Conservation (phyloP, 2,329 filamentous ascomycete genomes). For the Cordyceps javanica region DNA sequence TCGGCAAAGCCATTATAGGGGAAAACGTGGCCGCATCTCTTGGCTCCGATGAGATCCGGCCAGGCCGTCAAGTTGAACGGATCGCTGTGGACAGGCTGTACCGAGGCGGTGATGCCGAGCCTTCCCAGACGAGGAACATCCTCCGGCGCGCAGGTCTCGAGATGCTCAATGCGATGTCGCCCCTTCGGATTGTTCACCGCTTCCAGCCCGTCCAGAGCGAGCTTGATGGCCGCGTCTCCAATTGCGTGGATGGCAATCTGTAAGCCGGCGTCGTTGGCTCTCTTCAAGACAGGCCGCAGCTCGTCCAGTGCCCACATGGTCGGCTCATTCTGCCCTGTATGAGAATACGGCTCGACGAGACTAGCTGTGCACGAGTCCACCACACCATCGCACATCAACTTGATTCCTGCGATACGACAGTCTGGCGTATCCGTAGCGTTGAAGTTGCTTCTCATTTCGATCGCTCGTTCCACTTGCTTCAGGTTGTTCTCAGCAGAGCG, state of each 20-base stretch:
- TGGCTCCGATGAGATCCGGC: constrained; percentile 44
- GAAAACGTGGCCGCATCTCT: constrained; percentile 49
- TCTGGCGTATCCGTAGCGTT: constrained; percentile 30
- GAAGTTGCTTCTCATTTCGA: constrained; percentile 29
- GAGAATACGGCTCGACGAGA: constrained; percentile 50
- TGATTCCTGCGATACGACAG: constrained; percentile 51
- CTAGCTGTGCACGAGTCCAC: constrained; percentile 58
- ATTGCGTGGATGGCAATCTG: constrained; percentile 60
- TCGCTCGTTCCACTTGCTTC: constrained; percentile 32
- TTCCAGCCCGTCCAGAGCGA: constrained; percentile 49
- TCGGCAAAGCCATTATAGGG: constrained; percentile 52
- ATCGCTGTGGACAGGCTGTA: constrained; percentile 50
- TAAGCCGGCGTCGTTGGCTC: constrained; percentile 44
- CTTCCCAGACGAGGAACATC: constrained; percentile 50
- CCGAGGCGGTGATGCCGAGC: constrained; percentile 50
- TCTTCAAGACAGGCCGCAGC: constrained; percentile 47
- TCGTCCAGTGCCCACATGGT: constrained; percentile 49
- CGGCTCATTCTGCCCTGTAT: constrained; percentile 34
- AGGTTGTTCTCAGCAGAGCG: constrained; percentile 26
- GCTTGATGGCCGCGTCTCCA: constrained; percentile 51
- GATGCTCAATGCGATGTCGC: constrained; percentile 56
- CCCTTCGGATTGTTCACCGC: constrained; percentile 33
- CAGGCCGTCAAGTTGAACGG: constrained; percentile 52
- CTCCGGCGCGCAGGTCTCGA: constrained; percentile 49
- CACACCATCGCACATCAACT: constrained; percentile 57